Base-by-base conservation (phyloP, 2,329 filamentous ascomycete species). In the Trichophyton verrucosum region DNA sequence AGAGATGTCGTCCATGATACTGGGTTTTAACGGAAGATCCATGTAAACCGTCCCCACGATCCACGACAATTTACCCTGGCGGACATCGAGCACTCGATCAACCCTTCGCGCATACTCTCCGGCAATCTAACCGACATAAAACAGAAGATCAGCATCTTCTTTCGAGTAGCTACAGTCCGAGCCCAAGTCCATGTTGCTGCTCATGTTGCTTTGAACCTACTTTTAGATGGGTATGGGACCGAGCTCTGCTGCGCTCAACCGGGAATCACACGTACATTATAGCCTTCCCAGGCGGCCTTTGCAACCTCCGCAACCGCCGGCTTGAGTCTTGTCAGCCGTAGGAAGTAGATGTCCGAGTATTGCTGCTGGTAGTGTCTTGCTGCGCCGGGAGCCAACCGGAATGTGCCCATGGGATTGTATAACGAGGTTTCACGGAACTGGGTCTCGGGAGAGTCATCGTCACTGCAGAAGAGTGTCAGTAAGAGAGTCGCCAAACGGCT, bases 261-360 rank as follows among this genome's bases (percentile, higher is more conserved):
- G n/a, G 49, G 17, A 53, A 53, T 6, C 22, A 49, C 33, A 66
- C 70, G 65, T 76, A 83, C 81, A 72, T 79, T 82, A 60, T 89
- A 87, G 58, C 83, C 86, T 55, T 83, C 80, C 90, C 94, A 99
- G 5, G 87, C 84, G 38, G 86, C 84, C 15, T 77, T 75, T 0
- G 91, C 92, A 58, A 88, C 81, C 64, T 82, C 75, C 67, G 95
- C 89, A 0, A 95, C 88, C 0, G 83, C 81, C 8, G 91, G 88
- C 75, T 92, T 96, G 72, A 99, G 83, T 74, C 88, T 88, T 42
- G 89, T 85, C 24, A 99, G 81, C 11, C 94, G 88, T 67, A 96
- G 73, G 72, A 96, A 99, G 80, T 99, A 99, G 84, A 97, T 92
- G 74, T 99, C 94, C 64, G 88, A 89, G 81, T 89, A 99, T 76